Evolutionary conservation across 306 rosid genomes (phyloP), one percentile per base, ranked within the genome.

Genomic region (Trifolium dubium): DNA sequence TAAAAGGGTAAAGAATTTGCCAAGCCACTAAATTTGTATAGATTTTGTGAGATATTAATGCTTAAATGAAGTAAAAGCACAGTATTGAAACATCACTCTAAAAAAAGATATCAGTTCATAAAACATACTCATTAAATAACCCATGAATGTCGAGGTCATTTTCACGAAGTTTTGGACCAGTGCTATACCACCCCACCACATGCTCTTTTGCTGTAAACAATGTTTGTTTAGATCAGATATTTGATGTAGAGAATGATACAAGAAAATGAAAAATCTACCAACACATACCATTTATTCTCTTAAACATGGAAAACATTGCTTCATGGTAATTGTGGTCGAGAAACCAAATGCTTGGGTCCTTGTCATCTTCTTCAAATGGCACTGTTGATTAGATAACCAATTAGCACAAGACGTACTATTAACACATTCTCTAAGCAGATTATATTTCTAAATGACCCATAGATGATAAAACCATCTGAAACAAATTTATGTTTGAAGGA

Each of bases 301-400:
- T 93, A 81, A 93, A 93, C 98, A 93, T 93, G 10, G 98, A 93
- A 77, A 86, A 90, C 97, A 93, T 90, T 0, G 96, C 76, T 53
- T 93, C 98, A 1, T 93, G 97, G 75, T 93, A 93, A 73, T 93
- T 90, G 84, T 90, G 98, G 71, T 93, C 98, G 59, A 90, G 93
- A 84, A 90, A 93, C 97, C 98, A 93, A 65, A 93, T 93, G 81
- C 93, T 89, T 1, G 96, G 92, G 75, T 90, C 97, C 85, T 83
- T 90, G 10, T 93, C 97, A 35, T 93, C 98, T 83, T 93, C 98
- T 83, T 93, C 98, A 67, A 93, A 93, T 23, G 98, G 97, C 80
- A 93, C 98, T 90, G 89, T 55, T 41, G 64, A 82, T 39, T 53
- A 59, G 53, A 82, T 35, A 61, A 75, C 29, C 64, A 69, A 62